Percentiles rank a stretch among this genome's conserved stretches.
Evolutionary conservation across 2,329 filamentous ascomycete species (phyloP).

Genomic region (Stachybotrys echinatus): DNA sequence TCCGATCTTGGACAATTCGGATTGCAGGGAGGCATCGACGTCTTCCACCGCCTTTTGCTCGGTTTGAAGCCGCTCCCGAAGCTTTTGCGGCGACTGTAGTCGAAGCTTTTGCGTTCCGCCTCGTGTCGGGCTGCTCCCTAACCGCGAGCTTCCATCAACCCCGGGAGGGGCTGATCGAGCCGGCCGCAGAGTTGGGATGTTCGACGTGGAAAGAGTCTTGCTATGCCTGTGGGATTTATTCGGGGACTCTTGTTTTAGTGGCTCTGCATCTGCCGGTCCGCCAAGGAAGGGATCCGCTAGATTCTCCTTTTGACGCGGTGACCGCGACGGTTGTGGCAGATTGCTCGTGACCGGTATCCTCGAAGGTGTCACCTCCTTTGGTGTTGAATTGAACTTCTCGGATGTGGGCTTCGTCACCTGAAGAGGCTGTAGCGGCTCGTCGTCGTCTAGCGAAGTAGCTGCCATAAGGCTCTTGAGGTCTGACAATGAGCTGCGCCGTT

Average conservation of each 20-base stretch:
- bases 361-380: constrained; percentile 38
- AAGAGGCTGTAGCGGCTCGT: constrained; percentile 38
- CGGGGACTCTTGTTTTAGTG: constrained; percentile 14
- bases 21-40: constrained; percentile 63
- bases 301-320: constrained; percentile 42
- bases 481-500: constrained; percentile 85
- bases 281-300: constrained; percentile 16
- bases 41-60: constrained; percentile 72
- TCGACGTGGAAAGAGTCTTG: constrained; percentile 47
- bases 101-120: constrained; percentile 49
- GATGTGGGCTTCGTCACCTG: constrained; percentile 49
- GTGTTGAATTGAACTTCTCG: constrained; percentile 52
- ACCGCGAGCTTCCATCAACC: constrained; percentile 15
- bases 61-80: constrained; percentile 78
- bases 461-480: constrained; percentile 71
- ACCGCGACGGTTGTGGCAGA: constrained; percentile 29
- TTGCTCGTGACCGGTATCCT: constrained; percentile 43
- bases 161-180: constrained; percentile 21
- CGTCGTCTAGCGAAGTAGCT: constrained; percentile 44
- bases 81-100: constrained; percentile 65
- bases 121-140: constrained; percentile 22
- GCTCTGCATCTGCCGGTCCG: constrained; percentile 9
- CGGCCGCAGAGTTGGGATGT: constrained; percentile 49
- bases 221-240: constrained; percentile 29
- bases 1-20: constrained; percentile 74